Evolutionary conservation across 2,329 filamentous ascomycete species (phyloP).

Genomic region (Botrytis elliptica): DNA sequence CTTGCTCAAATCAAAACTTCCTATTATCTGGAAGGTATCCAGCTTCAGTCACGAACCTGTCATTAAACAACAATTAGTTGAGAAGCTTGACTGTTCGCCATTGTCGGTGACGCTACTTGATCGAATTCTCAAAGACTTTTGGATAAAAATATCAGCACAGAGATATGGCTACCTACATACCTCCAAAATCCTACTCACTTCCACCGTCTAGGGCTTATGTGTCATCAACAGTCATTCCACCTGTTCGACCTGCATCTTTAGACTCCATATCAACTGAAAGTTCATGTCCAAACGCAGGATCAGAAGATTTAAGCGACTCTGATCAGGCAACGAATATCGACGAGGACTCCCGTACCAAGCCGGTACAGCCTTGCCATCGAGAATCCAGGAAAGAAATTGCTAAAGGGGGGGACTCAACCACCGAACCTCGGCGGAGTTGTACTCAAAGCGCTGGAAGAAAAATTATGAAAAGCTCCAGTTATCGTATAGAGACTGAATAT

Average conservation of each 20-base stretch:
- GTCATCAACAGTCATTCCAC: background rate
- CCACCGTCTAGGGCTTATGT: background rate
- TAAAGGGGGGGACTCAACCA: background rate
- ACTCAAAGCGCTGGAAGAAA: background rate
- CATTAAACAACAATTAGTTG: background rate
- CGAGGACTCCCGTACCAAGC: background rate
- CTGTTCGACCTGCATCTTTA: background rate
- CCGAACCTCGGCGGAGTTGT: background rate
- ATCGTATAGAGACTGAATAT: slow-evolving; percentile 9
- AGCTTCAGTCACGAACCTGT: background rate
- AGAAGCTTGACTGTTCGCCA: background rate
- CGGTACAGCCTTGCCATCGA: background rate
- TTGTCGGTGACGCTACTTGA: background rate
- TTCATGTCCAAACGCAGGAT: background rate
- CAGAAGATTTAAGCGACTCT: too few relatives aligned
- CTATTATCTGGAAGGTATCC: background rate
- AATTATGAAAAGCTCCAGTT: background rate
- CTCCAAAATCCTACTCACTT: background rate
- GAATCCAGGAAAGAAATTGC: background rate
- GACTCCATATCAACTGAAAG: background rate
- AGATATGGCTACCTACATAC: background rate
- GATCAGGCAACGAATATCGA: background rate
- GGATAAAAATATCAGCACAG: background rate
- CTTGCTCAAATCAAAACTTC: background rate
- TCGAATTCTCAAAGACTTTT: background rate